Conservation (phyloP, 306 rosid species). For the Vigna hirtella region DNA sequence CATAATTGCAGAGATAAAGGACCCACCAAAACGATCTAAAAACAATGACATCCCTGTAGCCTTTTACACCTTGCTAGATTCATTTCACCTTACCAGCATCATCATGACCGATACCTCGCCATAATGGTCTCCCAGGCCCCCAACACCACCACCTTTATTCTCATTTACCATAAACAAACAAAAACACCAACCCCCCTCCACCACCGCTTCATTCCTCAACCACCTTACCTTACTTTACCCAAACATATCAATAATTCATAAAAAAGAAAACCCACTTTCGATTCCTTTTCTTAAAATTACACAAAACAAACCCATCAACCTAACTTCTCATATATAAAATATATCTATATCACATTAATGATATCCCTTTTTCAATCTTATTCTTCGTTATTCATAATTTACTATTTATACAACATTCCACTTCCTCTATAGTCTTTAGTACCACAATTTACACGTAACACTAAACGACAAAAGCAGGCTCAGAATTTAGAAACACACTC, state of each 20-base stretch:
- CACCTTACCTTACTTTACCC: constrained; percentile 11
- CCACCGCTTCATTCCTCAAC: background rate
- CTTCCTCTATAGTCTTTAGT: background rate
- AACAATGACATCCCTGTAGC: background rate
- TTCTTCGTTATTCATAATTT: constrained; percentile 24
- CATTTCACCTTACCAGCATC: constrained; percentile 44
- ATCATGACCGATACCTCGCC: constrained; percentile 42
- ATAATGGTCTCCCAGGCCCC: constrained; percentile 47
- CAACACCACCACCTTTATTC: constrained; percentile 28
- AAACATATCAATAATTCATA: background rate
- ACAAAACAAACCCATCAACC: background rate
- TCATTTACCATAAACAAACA: constrained; percentile 36
- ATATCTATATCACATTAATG: background rate
- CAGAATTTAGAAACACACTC: background rate
- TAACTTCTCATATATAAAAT: background rate
- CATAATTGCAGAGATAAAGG: constrained; percentile 43
- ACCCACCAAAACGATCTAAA: constrained; percentile 30
- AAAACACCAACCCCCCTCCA: background rate
- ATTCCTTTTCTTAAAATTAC: constrained; percentile 12
- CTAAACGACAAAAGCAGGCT: constrained; percentile 58
- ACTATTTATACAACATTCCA: constrained; percentile 26
- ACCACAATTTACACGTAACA: constrained; percentile 63
- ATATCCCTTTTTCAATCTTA: background rate
- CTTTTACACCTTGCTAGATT: constrained; percentile 31
- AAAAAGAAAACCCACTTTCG: background rate